Percentiles rank a stretch among this genome's conserved stretches.
Conservation (phyloP, 495 filamentous ascomycete species). For the Penicillium lagena region DNA sequence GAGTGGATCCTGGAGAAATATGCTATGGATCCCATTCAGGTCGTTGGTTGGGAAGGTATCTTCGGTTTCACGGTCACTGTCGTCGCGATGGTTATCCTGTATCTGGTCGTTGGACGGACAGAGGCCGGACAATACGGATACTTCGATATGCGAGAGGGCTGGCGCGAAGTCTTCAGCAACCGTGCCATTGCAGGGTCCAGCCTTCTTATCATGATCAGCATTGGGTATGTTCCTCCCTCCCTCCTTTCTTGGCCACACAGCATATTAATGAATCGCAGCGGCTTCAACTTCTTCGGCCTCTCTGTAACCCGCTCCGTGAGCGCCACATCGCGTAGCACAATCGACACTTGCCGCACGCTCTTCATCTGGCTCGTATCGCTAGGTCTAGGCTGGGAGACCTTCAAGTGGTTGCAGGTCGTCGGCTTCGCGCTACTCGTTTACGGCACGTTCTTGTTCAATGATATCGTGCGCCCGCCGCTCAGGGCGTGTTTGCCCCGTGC, state of each 20-base stretch:
- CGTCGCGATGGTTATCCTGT: conserved; percentile 70
- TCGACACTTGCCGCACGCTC: conserved; percentile 93
- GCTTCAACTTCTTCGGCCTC: conserved; percentile 98
- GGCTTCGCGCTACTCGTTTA: conserved; percentile 90
- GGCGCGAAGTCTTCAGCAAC: conserved; percentile 66
- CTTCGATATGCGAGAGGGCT: conserved; percentile 84
- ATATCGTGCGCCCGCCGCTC: conserved; percentile 76
- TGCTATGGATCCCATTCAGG: conserved; percentile 76
- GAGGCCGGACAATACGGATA: conserved; percentile 71
- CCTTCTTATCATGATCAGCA: conserved; percentile 90
- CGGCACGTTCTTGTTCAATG: conserved; percentile 96
- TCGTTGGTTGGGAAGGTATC: conserved; percentile 93
- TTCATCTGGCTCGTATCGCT: conserved; percentile 98
- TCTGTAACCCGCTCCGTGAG: conserved; percentile 82
- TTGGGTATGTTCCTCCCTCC: conserved; percentile 59
- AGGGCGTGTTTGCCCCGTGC: conserved; percentile 45
- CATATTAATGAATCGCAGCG: conserved; percentile 38
- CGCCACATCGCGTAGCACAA: conserved; percentile 87
- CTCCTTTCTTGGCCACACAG: background rate
- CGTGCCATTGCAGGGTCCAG: conserved; percentile 65
- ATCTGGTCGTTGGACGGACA: conserved; percentile 68
- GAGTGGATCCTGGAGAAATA: conserved; percentile 92
- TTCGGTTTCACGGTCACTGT: conserved; percentile 87
- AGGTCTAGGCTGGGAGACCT: conserved; percentile 90
- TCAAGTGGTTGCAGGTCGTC: conserved; percentile 93